Base-by-base conservation (phyloP, 139 green algal species). In the Coelastrella sp. region DNA sequence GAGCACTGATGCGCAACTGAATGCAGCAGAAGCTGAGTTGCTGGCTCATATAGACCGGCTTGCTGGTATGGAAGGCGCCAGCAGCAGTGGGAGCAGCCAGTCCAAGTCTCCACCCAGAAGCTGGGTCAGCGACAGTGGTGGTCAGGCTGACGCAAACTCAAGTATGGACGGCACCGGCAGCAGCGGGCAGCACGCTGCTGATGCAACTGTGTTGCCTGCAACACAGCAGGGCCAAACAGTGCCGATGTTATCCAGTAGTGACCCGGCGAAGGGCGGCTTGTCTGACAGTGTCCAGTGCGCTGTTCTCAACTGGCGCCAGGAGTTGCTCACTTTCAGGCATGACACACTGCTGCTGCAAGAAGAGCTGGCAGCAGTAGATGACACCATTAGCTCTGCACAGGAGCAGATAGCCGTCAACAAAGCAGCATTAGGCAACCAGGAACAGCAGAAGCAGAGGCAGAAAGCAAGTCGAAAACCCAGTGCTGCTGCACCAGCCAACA, bases 251-350 rank as follows among this genome's bases (percentile, higher is more conserved):
- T 20, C 11, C 64, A 71, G 64, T 14, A 71, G 16, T 11, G 64
- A 14, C 16, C 16, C 16, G 64, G 13, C 64, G 4, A 14, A 71
- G 13, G 64, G 3, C 64, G 16, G 4, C 16, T 20, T 71, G 64
- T 7, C 64, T 80, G 22, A 7, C 60, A 23, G 23, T 11, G 66
- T 14, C 61, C 23, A 73, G 65, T 65, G 19, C 22, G 65, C 83
- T 16, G 71, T 89, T 47, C 85, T 89, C 47, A 82, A 17, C 10
- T 68, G 85, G 71, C 71, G 73, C 16, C 85, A 82, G 71, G 19
- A 81, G 23, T 8, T 89, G 11, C 71, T 83, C 54, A 57, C 20
- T 73, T 71, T 89, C 20, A 17, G 71, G 47, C 57, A 89, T 57
- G 57, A 73, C 7, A 57, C 85, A 13, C n/a, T 65, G 85, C 4